Base-by-base conservation (phyloP, 305 asterid genomes). In the Fraxinus angustifolia region DNA sequence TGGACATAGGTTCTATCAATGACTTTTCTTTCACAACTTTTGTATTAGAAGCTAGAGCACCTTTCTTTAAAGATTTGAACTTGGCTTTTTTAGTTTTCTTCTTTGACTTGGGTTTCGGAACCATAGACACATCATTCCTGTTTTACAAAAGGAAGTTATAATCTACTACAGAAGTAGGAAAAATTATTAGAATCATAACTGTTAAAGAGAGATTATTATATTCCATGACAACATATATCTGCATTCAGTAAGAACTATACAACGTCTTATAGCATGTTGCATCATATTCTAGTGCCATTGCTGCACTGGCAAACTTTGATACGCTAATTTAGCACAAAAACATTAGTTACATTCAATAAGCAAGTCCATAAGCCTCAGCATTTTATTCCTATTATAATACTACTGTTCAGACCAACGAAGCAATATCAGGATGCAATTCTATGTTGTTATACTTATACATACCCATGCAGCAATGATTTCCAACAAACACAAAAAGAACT, bases 41-140 rank as follows among this genome's bases (percentile, higher is more conserved):
- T 33, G 91, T 67, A 80, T 89, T 93, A 77, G 97, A 88, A 82
- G 89, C 91, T 40, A 94, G 85, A 82, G 94, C 87, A 77, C 94
- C 98, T 91, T 89, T 94, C 94, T 91, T 94, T 92, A 94, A 86
- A 81, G 97, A 96, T 86, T 94, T 96, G 91, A 94, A 93, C 93
- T 94, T 96, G 76, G 97, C 82, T 62, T 93, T 96, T 87, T 92
- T 94, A 71, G 90, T 75, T 88, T 92, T 94, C 93, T 93, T 96
- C 93, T 93, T 96, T n/a, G 88, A 85, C 90, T 92, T 96, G 53
- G 91, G 84, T 79, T 87, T 92, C 40, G 89, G 86, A 88, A 85
- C 87, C 77, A 83, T 77, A 23, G 82, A 84, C 8, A 34, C 75
- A 5, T 90, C 89, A 83, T 89, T 90, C 92, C 98, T 96, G 93